Base-by-base conservation (phyloP, 306 rosid species). In the Cyclanthera cordifolia region DNA sequence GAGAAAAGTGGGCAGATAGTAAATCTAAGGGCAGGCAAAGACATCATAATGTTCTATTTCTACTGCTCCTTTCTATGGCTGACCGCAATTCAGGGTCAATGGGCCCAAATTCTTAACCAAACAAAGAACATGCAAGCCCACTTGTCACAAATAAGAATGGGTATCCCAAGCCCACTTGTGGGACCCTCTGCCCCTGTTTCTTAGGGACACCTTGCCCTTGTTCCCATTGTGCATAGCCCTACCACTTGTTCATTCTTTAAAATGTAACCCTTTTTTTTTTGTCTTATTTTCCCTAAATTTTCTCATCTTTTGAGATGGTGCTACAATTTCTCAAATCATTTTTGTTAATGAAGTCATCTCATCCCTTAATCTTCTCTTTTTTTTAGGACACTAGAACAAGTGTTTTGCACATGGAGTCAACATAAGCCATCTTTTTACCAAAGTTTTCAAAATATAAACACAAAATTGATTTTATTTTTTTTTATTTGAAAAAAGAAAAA, bases 31-130 rank as follows among this genome's bases (percentile, higher is more conserved):
- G 61, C 15, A 21, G 32, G 16, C 41, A 34, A 34, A 34, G 41
- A 34, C 41, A 34, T 34, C 41, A 34, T 34, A 34, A 6, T 43
- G 53, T 21, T 37, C 32, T 12, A 60, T 13, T 15, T 13, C 14
- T 20, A 8, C 16, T 49, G 71, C n/a, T 25, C 55, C 54, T 45
- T 48, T 9, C 28, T 5, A 71, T 68, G 88, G 83, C 76, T 58
- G 57, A 85, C 32, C 76, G 77, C 74, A 79, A 72, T 68, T 48
- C 53, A 21, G 55, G 59, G 41, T 48, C 21, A 57, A 69, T 45
- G 85, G 88, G 76, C 76, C 82, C 64, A 75, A 52, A 55, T 6
- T 16, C 55, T 65, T 70, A 69, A 78, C 80, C 71, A 74, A 70
- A 57, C 53, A 73, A 46, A 45, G 25, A 73, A 66, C 78, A 74